Percentiles rank a stretch among this genome's conserved stretches.
These are phyloP conservation scores for Aspergillus sp. DNA, from an alignment of 2,329 filamentous ascomycete species.

Conservation along the genomic window DNA sequence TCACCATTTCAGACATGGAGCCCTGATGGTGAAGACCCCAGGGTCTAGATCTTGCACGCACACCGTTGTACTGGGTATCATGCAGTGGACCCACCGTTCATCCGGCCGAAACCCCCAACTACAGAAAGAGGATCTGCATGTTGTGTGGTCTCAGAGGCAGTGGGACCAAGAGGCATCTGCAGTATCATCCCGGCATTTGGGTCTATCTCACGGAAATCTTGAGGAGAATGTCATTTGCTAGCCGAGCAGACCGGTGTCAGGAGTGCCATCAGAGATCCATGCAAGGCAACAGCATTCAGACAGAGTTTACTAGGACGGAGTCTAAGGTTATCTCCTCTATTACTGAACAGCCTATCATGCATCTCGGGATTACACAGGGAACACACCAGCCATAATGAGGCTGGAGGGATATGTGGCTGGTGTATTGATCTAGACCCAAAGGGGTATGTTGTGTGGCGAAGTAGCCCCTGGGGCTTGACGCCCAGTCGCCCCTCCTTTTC, in stretches of 20 bases:
- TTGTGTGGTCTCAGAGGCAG: background rate
- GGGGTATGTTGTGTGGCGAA: conserved; percentile 9
- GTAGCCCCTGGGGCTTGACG: background rate
- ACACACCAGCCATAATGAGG: conserved; percentile 5
- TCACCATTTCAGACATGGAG: background rate
- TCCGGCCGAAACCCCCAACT: background rate
- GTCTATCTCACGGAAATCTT: background rate
- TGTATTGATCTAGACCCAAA: background rate
- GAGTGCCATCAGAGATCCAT: background rate
- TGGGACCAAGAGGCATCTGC: background rate
- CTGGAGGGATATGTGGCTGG: conserved; percentile 5
- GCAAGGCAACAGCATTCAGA: background rate
- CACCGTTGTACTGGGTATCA: background rate
- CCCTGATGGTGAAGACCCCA: background rate
- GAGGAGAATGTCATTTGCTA: no score
- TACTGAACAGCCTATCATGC: background rate
- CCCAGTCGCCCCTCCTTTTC: background rate
- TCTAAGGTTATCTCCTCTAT: background rate
- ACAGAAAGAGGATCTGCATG: background rate
- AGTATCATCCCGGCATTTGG: background rate
- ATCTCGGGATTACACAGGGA: background rate
- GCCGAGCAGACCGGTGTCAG: background rate
- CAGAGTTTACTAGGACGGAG: background rate
- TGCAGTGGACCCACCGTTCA: background rate
- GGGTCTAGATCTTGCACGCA: background rate